Base-by-base conservation (phyloP, 352 stramenopile species). In the Thraustochytrium sp. region DNA sequence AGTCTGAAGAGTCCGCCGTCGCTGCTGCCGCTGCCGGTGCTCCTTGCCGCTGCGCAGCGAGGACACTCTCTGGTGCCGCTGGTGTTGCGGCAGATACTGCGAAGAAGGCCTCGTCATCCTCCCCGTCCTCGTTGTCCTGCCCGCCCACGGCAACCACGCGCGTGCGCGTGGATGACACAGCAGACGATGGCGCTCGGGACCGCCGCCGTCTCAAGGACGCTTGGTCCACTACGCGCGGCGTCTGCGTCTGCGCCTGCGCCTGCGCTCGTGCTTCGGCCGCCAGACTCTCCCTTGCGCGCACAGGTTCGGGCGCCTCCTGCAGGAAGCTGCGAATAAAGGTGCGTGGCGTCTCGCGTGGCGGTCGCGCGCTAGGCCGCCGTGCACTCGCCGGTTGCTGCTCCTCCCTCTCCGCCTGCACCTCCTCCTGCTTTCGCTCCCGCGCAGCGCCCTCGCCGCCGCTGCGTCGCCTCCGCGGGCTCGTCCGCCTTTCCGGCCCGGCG, bases 321-420 rank as follows among this genome's bases (percentile, higher is more conserved):
- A 72, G 59, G 36, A 75, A 54, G 11, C 36, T 37, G 23, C 62
- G 62, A 75, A 75, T 75, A 18, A 75, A 36, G 26, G 62, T 75
- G 11, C 62, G 29, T 13, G 62, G 62, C 23, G 62, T 75, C 31
- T 75, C 62, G 8, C 62, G 21, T 16, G 62, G 62, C n/a, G n/a
- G n/a, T n/a, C n/a, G n/a, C n/a, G n/a, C n/a, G n/a, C n/a, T n/a
- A n/a, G n/a, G n/a, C n/a, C n/a, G n/a, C n/a, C n/a, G n/a, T n/a
- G n/a, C n/a, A n/a, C n/a, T n/a, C n/a, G n/a, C n/a, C n/a, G n/a
- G n/a, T n/a, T n/a, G n/a, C n/a, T n/a, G n/a, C n/a, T n/a, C n/a
- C n/a, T n/a, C n/a, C n/a, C n/a, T n/a, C n/a, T n/a, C n/a, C n/a
- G n/a, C n/a, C n/a, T n/a, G n/a, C n/a, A n/a, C n/a, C n/a, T n/a